Percentiles rank a stretch among this genome's conserved stretches.
Conservation (phyloP, 2,329 filamentous ascomycete species). For the Pseudogymnoascus sp. region DNA sequence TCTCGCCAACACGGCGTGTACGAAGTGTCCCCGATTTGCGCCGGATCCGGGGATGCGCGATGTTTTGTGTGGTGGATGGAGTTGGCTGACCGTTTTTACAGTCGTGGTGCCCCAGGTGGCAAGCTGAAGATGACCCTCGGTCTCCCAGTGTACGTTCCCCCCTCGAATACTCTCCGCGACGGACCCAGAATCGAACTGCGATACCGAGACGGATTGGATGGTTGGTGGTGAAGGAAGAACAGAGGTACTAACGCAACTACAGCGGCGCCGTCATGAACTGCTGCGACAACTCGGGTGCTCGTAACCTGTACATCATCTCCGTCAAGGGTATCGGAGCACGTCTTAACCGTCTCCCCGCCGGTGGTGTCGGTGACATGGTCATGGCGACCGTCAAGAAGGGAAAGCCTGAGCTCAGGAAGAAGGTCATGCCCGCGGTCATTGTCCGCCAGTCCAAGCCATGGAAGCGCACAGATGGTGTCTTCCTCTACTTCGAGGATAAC, state of each 20-base stretch:
- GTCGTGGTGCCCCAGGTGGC: conserved; percentile 92
- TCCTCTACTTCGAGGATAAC: conserved; percentile 99
- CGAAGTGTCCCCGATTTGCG: conserved; percentile 2
- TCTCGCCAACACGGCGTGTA: conserved; percentile 10
- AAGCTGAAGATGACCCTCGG: conserved; percentile 99
- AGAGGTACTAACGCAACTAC: conserved; percentile 14
- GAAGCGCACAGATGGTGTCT: conserved; percentile 97
- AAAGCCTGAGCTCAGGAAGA: conserved; percentile 99
- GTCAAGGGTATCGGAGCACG: conserved; percentile 98
- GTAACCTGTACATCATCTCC: conserved; percentile 99
- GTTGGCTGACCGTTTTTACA: conserved; percentile 28
- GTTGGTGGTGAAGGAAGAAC: conserved; percentile 12
- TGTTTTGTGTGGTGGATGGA: conserved; percentile 4
- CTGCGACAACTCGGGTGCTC: conserved; percentile 97
- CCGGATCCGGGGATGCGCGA: background rate
- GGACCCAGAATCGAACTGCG: conserved; percentile 10
- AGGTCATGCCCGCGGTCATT: conserved; percentile 99
- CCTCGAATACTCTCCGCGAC: conserved; percentile 10
- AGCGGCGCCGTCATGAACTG: conserved; percentile 99
- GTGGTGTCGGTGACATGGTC: conserved; percentile 99
- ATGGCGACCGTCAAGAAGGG: conserved; percentile 99
- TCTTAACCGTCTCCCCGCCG: conserved; percentile 93
- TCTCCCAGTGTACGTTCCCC: conserved; percentile 89
- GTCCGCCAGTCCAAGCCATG: conserved; percentile 99
- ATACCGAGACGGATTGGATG: background rate